Evolutionary conservation across 306 rosid species (phyloP).

Genomic region (Castanospermum australe): DNA sequence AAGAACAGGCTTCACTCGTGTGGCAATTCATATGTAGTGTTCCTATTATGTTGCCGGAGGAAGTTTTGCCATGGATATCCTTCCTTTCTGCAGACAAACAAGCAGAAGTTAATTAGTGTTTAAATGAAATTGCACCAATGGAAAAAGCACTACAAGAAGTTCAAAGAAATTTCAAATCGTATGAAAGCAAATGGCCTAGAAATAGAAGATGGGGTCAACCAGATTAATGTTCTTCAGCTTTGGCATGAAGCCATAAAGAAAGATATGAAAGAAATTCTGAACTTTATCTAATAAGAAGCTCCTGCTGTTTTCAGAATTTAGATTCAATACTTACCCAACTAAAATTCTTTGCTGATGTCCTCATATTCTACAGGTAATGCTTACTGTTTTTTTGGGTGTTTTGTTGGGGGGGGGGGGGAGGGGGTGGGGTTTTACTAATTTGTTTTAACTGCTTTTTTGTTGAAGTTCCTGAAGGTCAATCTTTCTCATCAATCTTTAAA

Average conservation of each 20-base stretch:
- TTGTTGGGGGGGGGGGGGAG: neutral
- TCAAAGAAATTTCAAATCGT: slow-evolving; percentile 34
- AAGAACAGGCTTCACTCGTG: slow-evolving; percentile 81
- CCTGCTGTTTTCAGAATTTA: slow-evolving; percentile 45
- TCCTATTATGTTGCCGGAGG: slow-evolving; percentile 73
- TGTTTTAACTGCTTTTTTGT: neutral
- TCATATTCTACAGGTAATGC: slow-evolving; percentile 71
- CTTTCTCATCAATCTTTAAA: slow-evolving; percentile 24
- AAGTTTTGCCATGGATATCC: slow-evolving; percentile 67
- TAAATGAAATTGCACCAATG: slow-evolving; percentile 63
- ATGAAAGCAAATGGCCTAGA: slow-evolving; percentile 27
- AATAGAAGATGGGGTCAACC: slow-evolving; percentile 47
- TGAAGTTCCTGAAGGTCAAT: slow-evolving; percentile 12
- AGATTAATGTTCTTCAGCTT: slow-evolving; percentile 66
- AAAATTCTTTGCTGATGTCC: slow-evolving; percentile 71
- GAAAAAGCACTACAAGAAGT: slow-evolving; percentile 84
- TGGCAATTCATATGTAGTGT: slow-evolving; percentile 90
- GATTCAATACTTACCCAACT: slow-evolving; percentile 65
- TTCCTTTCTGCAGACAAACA: slow-evolving; percentile 63
- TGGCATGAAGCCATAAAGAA: slow-evolving; percentile 79
- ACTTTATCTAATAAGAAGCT: slow-evolving; percentile 52
- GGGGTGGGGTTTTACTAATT: neutral
- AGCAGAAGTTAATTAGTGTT: slow-evolving; percentile 53
- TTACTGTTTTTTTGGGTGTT: neutral
- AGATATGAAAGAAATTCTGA: slow-evolving; percentile 61